Evolutionary conservation across 192 early-diverging fungal genomes (phyloP).

Genomic region (Backusella mclennaniae): DNA sequence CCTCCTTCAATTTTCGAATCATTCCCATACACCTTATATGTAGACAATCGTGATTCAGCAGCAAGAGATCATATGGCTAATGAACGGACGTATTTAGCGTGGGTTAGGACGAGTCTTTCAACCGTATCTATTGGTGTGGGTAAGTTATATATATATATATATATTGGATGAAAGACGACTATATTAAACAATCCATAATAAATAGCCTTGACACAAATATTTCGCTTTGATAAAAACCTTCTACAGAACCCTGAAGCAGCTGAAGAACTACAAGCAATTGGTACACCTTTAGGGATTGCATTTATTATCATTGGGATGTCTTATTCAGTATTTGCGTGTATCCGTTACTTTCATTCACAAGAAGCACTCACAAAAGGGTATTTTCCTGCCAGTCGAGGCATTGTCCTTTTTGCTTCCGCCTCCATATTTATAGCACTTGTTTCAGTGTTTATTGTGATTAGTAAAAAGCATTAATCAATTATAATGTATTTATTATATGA

Average conservation of each 20-base stretch:
- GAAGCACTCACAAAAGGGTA: constrained; percentile 60
- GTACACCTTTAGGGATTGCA: constrained; percentile 45
- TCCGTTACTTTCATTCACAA: constrained; percentile 73
- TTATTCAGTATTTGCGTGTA: constrained; percentile 60
- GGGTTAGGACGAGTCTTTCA: constrained; percentile 73
- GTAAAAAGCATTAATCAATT: background rate
- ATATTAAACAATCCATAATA: constrained; percentile 41
- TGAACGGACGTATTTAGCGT: constrained; percentile 77
- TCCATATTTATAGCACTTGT: constrained; percentile 36
- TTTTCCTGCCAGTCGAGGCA: constrained; percentile 71
- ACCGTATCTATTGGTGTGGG: constrained; percentile 71
- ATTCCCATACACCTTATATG: constrained; percentile 27
- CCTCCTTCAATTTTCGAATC: background rate
- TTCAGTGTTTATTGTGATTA: constrained; percentile 15
- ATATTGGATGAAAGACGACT: constrained; percentile 32
- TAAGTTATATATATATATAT: constrained; percentile 42
- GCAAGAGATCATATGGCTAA: constrained; percentile 83
- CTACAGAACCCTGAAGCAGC: background rate
- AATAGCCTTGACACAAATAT: constrained; percentile 34
- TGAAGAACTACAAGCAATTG: constrained; percentile 30
- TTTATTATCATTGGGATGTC: constrained; percentile 66
- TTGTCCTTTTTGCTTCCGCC: constrained; percentile 42
- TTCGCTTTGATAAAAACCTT: constrained; percentile 19
- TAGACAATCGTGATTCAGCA: constrained; percentile 77
- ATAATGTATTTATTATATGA: background rate